A percentile compares a stretch with the other conserved stretches of the same genome.
These are phyloP conservation scores for Dichotomocladium elegans DNA, from an alignment of 371 early-diverging fungal species.

Conservation along the genomic window DNA sequence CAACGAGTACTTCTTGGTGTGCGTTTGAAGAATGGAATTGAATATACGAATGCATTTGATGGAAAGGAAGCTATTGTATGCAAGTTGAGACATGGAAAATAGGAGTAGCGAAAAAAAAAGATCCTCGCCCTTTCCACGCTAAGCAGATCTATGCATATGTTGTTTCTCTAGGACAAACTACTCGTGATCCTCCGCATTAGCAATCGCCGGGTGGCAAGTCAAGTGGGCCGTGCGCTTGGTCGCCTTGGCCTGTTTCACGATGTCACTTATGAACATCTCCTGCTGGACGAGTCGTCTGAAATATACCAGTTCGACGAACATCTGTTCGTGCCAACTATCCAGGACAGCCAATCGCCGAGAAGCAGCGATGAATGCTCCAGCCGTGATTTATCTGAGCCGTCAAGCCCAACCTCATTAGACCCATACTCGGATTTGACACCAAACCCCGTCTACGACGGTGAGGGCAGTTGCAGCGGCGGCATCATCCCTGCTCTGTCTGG, in stretches of 20 bases:
- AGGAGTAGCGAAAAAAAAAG: too few relatives aligned
- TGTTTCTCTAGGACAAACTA: neutral
- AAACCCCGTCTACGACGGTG: too few relatives aligned
- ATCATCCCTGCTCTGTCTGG: too few relatives aligned
- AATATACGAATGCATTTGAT: conserved; percentile 75
- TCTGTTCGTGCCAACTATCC: conserved; percentile 12
- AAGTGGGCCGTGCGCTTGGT: conserved; percentile 74
- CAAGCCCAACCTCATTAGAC: too few relatives aligned
- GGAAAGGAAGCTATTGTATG: conserved; percentile 74
- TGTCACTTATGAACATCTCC: conserved; percentile 66
- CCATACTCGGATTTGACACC: too few relatives aligned
- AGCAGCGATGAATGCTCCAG: too few relatives aligned
- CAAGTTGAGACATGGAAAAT: neutral
- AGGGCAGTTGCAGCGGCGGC: too few relatives aligned
- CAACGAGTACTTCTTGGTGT: conserved; percentile 41
- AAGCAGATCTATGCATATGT: neutral
- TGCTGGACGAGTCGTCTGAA: conserved; percentile 68
- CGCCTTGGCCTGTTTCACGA: conserved; percentile 80
- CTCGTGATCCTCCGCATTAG: conserved; percentile 58
- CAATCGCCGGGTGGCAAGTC: conserved; percentile 74
- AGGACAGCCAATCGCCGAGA: conserved; percentile 9
- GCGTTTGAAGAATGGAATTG: conserved; percentile 70
- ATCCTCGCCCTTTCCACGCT: neutral
- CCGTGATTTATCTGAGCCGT: too few relatives aligned
- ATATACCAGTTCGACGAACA: conserved; percentile 64